Base-by-base conservation (phyloP, 2,329 filamentous ascomycete genomes). In the Aspergillus sp. region DNA sequence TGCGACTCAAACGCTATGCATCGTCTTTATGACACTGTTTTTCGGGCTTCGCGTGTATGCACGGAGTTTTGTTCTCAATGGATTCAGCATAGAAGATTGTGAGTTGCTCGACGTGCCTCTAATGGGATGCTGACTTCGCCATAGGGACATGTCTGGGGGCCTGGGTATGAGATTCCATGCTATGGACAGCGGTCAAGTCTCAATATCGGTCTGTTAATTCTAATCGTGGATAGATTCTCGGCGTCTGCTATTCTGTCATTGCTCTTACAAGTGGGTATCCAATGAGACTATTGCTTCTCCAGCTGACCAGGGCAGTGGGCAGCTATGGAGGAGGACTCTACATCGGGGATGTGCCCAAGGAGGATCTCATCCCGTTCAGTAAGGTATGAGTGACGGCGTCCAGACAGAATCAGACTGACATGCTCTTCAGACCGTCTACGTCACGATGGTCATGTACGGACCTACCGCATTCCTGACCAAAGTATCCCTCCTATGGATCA, bases 381-480 rank as follows among this genome's bases (percentile, higher is more conserved):
- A 54, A 63, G 43, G 61, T 62, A 33, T 24, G 35, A 22, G n/a
- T n/a, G n/a, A 22, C 29, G 10, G 26, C 29, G 10, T 16, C 14
- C n/a, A 29, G 12, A 29, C 13, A 3, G 10, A 12, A 11, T 5
- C 2, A 17, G 4, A 4, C 12, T 22, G 5, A 35, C 15, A 15
- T 16, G 16, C 32, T 14, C 2, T 14, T 11, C 19, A 66, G 60
- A 53, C 53, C 8, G 50, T 58, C 28, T 68, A 67, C 33, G 60
- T 60, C 7, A 61, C 60, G 4, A 64, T 63, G 13, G 55, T 68
- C 33, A 58, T 67, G 42, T 68, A 68, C 41, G 60, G 61, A 1
- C 64, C 64, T 11, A 66, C 63, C 45, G 60, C 65, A 10, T 52
- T 60, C 27, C 47, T 57, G 6, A 62, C 63, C n/a, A 67, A 67